Evolutionary conservation across 208 protist species (phyloP).

Genomic region (Leishmania amazonensis): DNA sequence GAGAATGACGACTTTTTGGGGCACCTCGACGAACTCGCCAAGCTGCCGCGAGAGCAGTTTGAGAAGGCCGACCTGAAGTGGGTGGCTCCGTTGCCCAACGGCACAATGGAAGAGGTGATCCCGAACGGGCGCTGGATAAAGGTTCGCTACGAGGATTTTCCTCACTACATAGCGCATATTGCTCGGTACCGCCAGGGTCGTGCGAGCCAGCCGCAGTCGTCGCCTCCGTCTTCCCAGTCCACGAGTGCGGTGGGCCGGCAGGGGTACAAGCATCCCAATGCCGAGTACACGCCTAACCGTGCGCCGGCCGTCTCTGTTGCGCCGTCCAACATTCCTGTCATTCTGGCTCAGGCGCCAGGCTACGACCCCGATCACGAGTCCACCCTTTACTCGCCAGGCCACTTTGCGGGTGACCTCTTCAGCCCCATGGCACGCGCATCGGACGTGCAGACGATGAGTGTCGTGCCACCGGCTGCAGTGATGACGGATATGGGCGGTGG

Average conservation of each 20-base stretch:
- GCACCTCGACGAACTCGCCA: slow-evolving; percentile 57
- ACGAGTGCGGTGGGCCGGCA: neutral
- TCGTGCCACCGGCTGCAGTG: slow-evolving; percentile 33
- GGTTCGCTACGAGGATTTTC: slow-evolving; percentile 59
- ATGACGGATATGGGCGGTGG: slow-evolving; percentile 1
- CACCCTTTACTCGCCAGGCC: slow-evolving; percentile 48
- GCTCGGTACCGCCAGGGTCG: slow-evolving; percentile 48
- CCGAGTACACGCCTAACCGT: neutral
- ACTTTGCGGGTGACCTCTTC: slow-evolving; percentile 53
- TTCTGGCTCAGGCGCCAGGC: slow-evolving; percentile 36
- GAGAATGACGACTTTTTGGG: slow-evolving; percentile 63
- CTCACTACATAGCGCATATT: slow-evolving; percentile 48
- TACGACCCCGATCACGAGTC: slow-evolving; percentile 49
- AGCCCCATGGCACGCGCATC: slow-evolving; percentile 45
- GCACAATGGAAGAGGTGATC: slow-evolving; percentile 66
- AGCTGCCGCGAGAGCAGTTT: slow-evolving; percentile 37
- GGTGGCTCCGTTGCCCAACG: slow-evolving; percentile 57
- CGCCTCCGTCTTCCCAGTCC: neutral
- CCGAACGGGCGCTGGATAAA: slow-evolving; percentile 48
- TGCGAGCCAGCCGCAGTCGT: slow-evolving; percentile 3
- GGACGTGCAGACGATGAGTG: slow-evolving; percentile 29
- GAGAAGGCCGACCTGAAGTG: slow-evolving; percentile 62
- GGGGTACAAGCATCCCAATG: neutral
- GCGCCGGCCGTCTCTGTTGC: neutral
- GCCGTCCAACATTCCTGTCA: neutral